phyloP scores from a whole-genome alignment of 1,284 basidiomycete genomes.

The Ganoderma boninense region DNA sequence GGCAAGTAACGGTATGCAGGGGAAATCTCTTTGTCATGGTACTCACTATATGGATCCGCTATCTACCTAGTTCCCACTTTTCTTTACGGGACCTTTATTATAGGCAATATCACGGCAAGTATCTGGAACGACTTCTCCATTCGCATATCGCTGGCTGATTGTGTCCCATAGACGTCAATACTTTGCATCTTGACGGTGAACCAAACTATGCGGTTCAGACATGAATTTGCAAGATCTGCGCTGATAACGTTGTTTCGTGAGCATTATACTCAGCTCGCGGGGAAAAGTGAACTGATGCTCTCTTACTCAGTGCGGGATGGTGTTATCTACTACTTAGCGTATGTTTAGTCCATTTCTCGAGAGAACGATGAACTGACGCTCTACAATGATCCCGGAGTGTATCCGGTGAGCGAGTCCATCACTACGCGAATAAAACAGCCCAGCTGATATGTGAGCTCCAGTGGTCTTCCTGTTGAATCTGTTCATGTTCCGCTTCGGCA shows the following conservation, averaged over 20 bases:
- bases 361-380: neutral
- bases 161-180: slow-evolving; percentile 2
- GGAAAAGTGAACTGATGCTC: no score
- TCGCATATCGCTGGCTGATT: neutral
- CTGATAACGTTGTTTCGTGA: slow-evolving; percentile 1
- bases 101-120: slow-evolving; percentile 1
- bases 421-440: no score
- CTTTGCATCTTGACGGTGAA: slow-evolving; percentile 9
- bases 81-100: slow-evolving; percentile 2
- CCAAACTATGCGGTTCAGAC: slow-evolving; percentile 5
- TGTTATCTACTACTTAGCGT: slow-evolving; percentile 6
- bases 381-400: neutral
- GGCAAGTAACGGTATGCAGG: neutral
- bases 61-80: neutral
- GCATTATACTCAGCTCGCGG: neutral
- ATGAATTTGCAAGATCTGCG: neutral
- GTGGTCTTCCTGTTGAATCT: slow-evolving; percentile 18
- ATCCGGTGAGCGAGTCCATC: neutral
- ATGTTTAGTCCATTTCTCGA: neutral
- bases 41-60: neutral
- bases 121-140: neutral
- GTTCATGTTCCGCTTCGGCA: slow-evolving; percentile 14
- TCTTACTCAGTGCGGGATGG: neutral
- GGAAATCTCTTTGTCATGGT: neutral
- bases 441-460: neutral